phyloP scores from a whole-genome alignment of 352 stramenopile genomes.

The Poterioochromonas sp. region DNA sequence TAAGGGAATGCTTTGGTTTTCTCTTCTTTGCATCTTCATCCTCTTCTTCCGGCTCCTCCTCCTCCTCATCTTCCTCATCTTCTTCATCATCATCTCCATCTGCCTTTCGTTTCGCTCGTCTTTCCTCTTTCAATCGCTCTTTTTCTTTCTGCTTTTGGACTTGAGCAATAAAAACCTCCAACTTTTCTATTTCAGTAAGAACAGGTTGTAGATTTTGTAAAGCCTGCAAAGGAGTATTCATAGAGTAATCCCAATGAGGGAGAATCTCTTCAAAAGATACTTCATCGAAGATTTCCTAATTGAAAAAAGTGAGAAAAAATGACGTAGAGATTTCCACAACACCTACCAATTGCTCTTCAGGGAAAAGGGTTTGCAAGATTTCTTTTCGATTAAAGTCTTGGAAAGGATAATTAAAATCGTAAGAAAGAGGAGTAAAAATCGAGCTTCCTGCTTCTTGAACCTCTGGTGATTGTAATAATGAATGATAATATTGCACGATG shows the following conservation, averaged over 20 bases:
- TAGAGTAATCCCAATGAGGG: not conserved
- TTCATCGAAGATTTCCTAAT: slow-evolving; percentile 21
- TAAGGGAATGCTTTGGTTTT: not conserved
- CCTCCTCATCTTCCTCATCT: slow-evolving; percentile 7
- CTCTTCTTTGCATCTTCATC: not conserved
- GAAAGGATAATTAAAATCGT: not conserved
- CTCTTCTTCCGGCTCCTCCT: not conserved
- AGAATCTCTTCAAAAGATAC: not conserved
- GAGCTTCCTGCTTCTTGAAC: not conserved
- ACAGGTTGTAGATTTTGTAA: not conserved
- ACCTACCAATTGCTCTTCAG: slow-evolving; percentile 18
- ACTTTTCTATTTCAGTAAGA: not conserved
- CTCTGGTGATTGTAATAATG: not conserved
- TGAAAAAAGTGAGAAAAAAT: not conserved
- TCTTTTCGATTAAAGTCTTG: not conserved
- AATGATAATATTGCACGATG: not conserved
- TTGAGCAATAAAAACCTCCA: not conserved
- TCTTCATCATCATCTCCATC: slow-evolving; percentile 18
- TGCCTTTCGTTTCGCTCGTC: not conserved
- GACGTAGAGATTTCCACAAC: not conserved
- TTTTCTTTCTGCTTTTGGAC: not conserved
- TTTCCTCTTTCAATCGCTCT: not conserved
- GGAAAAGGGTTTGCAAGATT: not conserved
- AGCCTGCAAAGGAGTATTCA: not conserved
- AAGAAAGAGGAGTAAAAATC: not conserved